phyloP scores from a whole-genome alignment of 108 stramenopile species.

The Nannochloropsis granulata region DNA sequence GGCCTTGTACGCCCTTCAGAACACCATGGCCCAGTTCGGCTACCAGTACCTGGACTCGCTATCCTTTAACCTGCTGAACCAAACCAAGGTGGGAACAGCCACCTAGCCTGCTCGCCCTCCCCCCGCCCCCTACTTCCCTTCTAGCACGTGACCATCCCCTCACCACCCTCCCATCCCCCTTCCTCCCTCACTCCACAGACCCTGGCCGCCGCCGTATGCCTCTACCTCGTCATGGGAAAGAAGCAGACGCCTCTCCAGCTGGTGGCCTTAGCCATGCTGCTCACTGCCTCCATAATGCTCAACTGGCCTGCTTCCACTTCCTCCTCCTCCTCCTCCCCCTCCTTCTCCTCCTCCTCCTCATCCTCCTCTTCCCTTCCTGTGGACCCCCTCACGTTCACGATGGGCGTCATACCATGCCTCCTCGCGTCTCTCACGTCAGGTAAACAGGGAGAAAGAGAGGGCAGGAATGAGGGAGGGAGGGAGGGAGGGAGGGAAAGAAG shows the following conservation, averaged over 20 bases:
- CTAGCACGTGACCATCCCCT: background rate
- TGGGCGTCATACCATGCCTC: conserved; percentile 55
- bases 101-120: no score
- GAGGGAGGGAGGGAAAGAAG: background rate
- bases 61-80: conserved; percentile 86
- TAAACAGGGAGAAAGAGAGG: background rate
- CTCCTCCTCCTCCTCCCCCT: background rate
- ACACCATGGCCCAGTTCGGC: conserved; percentile 61
- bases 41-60: conserved; percentile 79
- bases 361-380: background rate
- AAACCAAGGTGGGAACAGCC: conserved; percentile 49
- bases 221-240: conserved; percentile 68
- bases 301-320: background rate
- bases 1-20: conserved; percentile 72
- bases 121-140: no score
- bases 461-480: background rate
- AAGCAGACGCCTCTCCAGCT: conserved; percentile 61
- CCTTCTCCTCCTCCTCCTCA: background rate
- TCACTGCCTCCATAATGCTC: conserved; percentile 38
- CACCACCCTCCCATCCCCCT: background rate
- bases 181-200: conserved; percentile 31
- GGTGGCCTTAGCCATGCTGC: conserved; percentile 57
- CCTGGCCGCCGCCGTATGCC: conserved; percentile 72
- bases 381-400: conserved; percentile 44
- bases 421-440: background rate